Conservation (phyloP, 2,329 filamentous ascomycete genomes). For the Juglanconis oblonga region DNA sequence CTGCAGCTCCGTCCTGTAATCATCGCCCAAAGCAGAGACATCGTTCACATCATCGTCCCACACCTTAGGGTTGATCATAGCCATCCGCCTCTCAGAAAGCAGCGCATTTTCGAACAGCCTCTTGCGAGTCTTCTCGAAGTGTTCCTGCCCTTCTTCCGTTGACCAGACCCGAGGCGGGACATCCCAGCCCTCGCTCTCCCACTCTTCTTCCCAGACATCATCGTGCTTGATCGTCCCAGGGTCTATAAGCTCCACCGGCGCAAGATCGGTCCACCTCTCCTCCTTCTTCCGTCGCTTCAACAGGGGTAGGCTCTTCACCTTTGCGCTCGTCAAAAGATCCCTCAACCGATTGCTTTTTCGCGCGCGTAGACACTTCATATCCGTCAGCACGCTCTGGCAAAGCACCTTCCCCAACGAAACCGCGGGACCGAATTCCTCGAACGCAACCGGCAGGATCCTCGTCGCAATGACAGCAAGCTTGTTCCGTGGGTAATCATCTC, state of each 20-base stretch:
- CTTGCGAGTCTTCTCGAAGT: neutral
- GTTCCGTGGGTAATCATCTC: neutral
- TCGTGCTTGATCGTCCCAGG: neutral
- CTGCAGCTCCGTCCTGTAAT: conserved; percentile 2
- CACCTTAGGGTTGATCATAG: conserved; percentile 8
- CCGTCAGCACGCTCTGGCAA: conserved; percentile 1
- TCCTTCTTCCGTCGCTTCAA: neutral
- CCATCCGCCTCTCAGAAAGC: neutral
- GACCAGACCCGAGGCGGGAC: neutral
- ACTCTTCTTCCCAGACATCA: conserved; percentile 4
- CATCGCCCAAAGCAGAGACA: neutral
- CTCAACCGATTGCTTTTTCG: neutral
- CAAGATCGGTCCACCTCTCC: neutral
- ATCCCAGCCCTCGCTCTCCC: neutral
- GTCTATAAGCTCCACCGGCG: neutral
- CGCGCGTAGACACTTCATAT: neutral
- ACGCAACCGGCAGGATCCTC: conserved; percentile 7
- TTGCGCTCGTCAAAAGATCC: neutral
- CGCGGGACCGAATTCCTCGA: neutral
- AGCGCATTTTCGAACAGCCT: neutral
- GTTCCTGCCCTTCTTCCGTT: neutral
- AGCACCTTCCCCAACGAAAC: conserved; percentile 2
- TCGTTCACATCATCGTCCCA: neutral
- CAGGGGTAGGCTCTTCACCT: neutral
- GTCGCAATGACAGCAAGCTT: conserved; percentile 2